Conservation (phyloP, 1,284 basidiomycete genomes). For the Cerrena zonata region DNA sequence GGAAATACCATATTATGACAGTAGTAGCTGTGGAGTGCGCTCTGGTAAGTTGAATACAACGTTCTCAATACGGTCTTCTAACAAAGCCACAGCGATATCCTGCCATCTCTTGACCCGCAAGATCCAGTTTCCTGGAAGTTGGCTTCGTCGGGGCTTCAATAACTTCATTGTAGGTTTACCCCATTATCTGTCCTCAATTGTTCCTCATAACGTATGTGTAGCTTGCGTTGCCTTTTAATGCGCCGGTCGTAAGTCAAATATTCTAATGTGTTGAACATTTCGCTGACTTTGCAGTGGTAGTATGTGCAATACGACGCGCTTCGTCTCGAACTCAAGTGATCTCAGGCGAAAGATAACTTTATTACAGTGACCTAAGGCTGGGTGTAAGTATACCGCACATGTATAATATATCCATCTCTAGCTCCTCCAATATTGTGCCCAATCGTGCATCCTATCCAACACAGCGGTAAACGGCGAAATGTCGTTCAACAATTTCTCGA, state of each 20-base stretch:
- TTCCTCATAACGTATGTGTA: not conserved
- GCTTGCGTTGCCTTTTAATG: conserved; percentile 14
- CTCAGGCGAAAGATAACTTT: too few species aligned
- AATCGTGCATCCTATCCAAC: conserved; percentile 85
- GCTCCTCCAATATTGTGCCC: conserved; percentile 80
- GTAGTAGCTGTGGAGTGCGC: conserved; percentile 18
- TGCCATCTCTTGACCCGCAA: conserved; percentile 15
- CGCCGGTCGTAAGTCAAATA: conserved; percentile 18
- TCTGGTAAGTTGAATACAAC: conserved; percentile 9
- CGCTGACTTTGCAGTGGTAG: conserved; percentile 1
- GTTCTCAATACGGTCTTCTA: not conserved
- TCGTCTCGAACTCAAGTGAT: conserved; percentile 11
- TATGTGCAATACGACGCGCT: conserved; percentile 19
- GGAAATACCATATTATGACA: conserved; percentile 15
- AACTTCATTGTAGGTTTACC: conserved; percentile 12
- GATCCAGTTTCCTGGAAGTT: conserved; percentile 15
- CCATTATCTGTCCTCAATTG: too few species aligned
- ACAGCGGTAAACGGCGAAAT: conserved; percentile 92
- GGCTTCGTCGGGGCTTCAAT: conserved; percentile 13
- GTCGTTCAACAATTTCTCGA: conserved; percentile 89
- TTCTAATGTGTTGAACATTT: too few species aligned
- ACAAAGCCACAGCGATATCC: conserved; percentile 12
- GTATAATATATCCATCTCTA: too few species aligned
- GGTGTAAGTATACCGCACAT: too few species aligned
- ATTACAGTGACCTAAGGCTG: too few species aligned